Percentiles rank a stretch among this genome's conserved stretches.
Conservation (phyloP, 148 eudicot genomes). For the Pharnaceum exiguum region DNA sequence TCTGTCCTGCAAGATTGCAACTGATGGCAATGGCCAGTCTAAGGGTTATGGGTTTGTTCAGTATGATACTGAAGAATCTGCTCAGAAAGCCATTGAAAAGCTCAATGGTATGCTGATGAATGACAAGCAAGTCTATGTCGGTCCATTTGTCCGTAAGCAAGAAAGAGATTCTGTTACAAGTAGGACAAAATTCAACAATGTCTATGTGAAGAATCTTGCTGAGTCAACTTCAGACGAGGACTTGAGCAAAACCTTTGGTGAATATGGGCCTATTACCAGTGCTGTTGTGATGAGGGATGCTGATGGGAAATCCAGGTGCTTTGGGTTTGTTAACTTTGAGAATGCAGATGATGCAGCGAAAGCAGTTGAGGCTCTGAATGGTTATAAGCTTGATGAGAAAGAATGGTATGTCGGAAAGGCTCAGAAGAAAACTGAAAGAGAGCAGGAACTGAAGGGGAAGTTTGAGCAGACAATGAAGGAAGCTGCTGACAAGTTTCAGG, state of each 20-base stretch:
- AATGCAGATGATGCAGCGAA: conserved; percentile 38
- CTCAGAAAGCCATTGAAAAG: conserved; percentile 44
- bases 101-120: conserved; percentile 40
- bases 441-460: conserved; percentile 29
- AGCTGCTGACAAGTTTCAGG: conserved; percentile 33
- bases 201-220: conserved; percentile 36
- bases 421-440: conserved; percentile 41
- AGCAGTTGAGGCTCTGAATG: conserved; percentile 41
- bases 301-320: conserved; percentile 36
- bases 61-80: conserved; percentile 41
- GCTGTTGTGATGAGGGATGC: conserved; percentile 38
- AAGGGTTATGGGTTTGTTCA: conserved; percentile 61
- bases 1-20: conserved; percentile 42
- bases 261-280: conserved; percentile 36
- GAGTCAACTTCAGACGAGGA: conserved; percentile 35
- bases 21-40: conserved; percentile 39
- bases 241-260: conserved; percentile 31
- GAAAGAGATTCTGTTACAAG: conserved; percentile 25
- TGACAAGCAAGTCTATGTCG: conserved; percentile 46
- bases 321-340: conserved; percentile 46
- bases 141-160: conserved; percentile 38
- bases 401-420: conserved; percentile 47
- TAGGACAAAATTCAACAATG: conserved; percentile 33
- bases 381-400: conserved; percentile 31
- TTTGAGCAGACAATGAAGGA: conserved; percentile 35